Conservation (phyloP, 208 protist species). For the Novymonas esmeraldas region DNA sequence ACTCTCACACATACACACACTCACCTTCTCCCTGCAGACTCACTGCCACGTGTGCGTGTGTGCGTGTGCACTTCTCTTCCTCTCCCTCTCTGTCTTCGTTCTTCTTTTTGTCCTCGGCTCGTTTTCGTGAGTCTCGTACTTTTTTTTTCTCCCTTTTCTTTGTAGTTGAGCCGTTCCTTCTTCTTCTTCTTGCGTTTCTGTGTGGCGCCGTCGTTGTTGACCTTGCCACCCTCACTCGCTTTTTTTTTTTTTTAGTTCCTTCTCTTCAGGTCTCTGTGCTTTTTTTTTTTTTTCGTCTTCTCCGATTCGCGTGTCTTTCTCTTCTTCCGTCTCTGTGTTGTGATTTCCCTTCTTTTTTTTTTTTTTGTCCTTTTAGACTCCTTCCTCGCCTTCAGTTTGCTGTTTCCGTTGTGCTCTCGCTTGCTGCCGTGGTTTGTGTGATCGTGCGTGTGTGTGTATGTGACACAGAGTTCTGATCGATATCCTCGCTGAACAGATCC, state of each 20-base stretch:
- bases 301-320: not conserved
- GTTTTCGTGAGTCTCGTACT: not conserved
- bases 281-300: not conserved
- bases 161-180: not conserved
- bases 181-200: no score
- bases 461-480: no score
- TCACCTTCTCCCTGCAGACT: not conserved
- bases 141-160: slow-evolving; percentile 3
- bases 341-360: slow-evolving; percentile 1
- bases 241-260: not conserved
- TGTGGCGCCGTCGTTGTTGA: no score
- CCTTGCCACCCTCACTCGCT: no score
- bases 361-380: not conserved
- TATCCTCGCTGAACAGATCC: no score
- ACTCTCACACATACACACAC: no score
- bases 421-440: no score
- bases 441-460: no score
- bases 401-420: not conserved
- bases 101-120: slow-evolving; percentile 2
- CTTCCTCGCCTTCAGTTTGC: no score
- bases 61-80: not conserved
- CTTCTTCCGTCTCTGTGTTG: not conserved
- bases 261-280: not conserved
- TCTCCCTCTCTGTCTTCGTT: slow-evolving; percentile 15
- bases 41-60: not conserved